Conservation (phyloP, 805 yeast genomes). For the Pichia ethanolica region DNA sequence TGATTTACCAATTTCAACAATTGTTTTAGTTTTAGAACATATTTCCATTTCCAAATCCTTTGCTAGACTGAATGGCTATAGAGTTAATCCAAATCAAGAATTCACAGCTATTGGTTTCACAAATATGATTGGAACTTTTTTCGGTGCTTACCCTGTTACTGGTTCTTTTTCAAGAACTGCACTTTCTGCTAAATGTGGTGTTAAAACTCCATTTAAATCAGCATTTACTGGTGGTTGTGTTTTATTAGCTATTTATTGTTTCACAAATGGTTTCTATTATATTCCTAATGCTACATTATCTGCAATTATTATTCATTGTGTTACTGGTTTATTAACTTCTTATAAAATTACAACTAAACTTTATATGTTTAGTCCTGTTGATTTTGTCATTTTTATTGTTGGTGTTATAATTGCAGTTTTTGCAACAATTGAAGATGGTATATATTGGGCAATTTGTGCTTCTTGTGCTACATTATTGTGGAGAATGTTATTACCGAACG, state of each 20-base stretch:
- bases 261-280: constrained; percentile 77
- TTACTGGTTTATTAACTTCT: constrained; percentile 71
- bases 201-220: constrained; percentile 90
- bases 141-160: constrained; percentile 91
- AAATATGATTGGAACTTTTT: constrained; percentile 84
- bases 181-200: constrained; percentile 90
- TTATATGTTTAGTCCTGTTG: constrained; percentile 70
- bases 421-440: constrained; percentile 77
- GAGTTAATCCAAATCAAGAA: constrained; percentile 89
- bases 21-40: constrained; percentile 80
- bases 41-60: constrained; percentile 91
- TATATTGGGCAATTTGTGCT: constrained; percentile 84
- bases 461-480: constrained; percentile 68
- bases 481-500: constrained; percentile 72
- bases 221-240: constrained; percentile 86
- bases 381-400: constrained; percentile 61
- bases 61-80: constrained; percentile 87
- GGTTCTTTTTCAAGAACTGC: constrained; percentile 96
- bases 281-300: constrained; percentile 85
- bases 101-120: constrained; percentile 89
- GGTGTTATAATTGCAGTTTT: constrained; percentile 73
- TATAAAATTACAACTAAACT: constrained; percentile 59
- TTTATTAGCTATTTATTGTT: constrained; percentile 72
- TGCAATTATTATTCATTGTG: constrained; percentile 92
- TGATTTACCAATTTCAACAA: constrained; percentile 79